Conservation (phyloP, 1,139 yeast species). For the Saccharomycopsis hybrid region DNA sequence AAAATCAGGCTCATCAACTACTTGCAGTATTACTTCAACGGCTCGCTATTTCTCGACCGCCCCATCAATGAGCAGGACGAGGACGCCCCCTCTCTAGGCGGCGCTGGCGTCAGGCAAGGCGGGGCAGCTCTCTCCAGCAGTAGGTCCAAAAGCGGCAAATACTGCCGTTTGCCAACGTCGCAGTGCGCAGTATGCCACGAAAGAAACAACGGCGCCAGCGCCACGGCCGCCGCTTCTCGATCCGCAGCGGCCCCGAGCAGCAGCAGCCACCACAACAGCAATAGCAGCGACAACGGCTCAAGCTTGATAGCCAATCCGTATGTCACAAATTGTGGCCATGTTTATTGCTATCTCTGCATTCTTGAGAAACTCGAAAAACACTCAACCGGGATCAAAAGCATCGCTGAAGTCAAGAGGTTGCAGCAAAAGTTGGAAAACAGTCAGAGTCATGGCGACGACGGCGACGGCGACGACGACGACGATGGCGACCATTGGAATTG, state of each 20-base stretch:
- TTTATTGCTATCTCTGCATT: conserved; percentile 73
- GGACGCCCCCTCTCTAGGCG: background rate
- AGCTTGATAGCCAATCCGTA: conserved; percentile 37
- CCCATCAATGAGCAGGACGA: background rate
- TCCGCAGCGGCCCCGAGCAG: too few species aligned
- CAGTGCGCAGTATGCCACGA: conserved; percentile 68
- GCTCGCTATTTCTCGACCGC: conserved; percentile 8
- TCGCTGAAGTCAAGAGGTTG: too few species aligned
- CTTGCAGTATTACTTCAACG: conserved; percentile 7
- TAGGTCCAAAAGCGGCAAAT: too few species aligned
- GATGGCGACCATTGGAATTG: conserved; percentile 48
- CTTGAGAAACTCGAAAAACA: conserved; percentile 42
- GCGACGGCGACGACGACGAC: too few species aligned
- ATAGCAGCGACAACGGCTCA: too few species aligned
- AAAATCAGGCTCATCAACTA: conserved; percentile 23
- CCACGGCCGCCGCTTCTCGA: too few species aligned
- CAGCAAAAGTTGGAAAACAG: too few species aligned
- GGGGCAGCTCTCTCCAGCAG: too few species aligned
- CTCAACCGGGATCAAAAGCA: background rate
- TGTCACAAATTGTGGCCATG: conserved; percentile 66
- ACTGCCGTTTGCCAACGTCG: conserved; percentile 45
- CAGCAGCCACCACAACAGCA: too few species aligned
- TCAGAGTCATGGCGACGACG: too few species aligned
- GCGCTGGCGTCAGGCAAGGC: background rate
- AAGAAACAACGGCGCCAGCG: too few species aligned